A percentile compares a stretch with the other conserved stretches of the same genome.
phyloP scores from a whole-genome alignment of 2,329 filamentous ascomycete genomes.

The Talaromyces amestolkiae region DNA sequence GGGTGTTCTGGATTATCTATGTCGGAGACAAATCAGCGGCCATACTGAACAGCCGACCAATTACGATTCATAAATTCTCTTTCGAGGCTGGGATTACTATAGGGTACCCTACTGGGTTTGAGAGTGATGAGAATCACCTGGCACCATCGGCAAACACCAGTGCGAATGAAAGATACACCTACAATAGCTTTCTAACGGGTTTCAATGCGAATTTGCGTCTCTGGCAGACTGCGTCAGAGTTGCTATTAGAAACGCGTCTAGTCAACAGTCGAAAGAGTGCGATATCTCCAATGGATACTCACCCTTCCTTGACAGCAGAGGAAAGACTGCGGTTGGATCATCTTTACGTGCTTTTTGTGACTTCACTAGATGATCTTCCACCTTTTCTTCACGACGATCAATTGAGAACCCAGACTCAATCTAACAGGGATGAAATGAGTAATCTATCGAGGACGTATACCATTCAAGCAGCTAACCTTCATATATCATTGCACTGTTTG shows the following conservation, averaged over 20 bases:
- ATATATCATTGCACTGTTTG: constrained; percentile 33
- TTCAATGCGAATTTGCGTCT: background rate
- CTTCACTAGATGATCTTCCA: constrained; percentile 42
- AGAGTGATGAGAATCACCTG: background rate
- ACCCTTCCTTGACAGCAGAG: constrained; percentile 19
- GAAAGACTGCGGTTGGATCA: constrained; percentile 36
- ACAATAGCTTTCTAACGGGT: background rate
- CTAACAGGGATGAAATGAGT: background rate
- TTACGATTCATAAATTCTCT: constrained; percentile 46
- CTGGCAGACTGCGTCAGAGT: background rate
- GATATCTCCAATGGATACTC: background rate
- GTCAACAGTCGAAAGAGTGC: background rate
- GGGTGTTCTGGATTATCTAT: constrained; percentile 27
- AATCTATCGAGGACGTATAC: constrained; percentile 29
- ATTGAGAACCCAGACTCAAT: constrained; percentile 10
- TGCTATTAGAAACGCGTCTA: background rate
- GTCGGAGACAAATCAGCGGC: constrained; percentile 27
- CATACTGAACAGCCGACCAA: constrained; percentile 40
- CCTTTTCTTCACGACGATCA: constrained; percentile 33
- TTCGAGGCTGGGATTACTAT: constrained; percentile 44
- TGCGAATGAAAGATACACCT: background rate
- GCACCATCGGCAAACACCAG: background rate
- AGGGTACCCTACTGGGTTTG: constrained; percentile 22
- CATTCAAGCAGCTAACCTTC: constrained; percentile 45
- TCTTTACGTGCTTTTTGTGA: constrained; percentile 43